Evolutionary conservation across 2,329 filamentous ascomycete genomes (phyloP).

Genomic region (Rachicladosporium sp.): DNA sequence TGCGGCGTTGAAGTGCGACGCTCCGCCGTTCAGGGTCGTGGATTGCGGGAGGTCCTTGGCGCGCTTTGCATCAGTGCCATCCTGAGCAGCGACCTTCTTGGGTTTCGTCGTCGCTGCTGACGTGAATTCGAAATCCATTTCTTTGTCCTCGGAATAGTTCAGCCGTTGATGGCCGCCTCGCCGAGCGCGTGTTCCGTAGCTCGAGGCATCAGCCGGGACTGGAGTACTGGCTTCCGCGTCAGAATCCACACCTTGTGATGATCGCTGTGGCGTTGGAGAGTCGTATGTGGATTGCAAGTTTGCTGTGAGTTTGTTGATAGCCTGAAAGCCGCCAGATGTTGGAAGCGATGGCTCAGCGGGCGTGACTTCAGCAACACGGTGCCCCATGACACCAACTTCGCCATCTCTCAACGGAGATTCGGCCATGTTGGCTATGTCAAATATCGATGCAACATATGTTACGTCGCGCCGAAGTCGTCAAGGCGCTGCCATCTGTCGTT

Average conservation of each 20-base stretch:
- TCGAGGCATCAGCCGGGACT: too few species aligned
- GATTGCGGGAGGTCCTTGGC: conserved; percentile 7
- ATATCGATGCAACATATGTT: too few species aligned
- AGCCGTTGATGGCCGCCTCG: conserved; percentile 65
- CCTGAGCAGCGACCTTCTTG: conserved; percentile 21
- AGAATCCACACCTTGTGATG: background rate
- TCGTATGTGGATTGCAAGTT: too few species aligned
- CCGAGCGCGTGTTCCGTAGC: conserved; percentile 84
- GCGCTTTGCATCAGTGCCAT: conserved; percentile 8
- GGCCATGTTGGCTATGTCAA: too few species aligned
- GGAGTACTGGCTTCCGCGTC: background rate
- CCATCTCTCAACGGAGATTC: too few species aligned
- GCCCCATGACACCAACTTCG: too few species aligned
- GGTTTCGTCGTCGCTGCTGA: conserved; percentile 25
- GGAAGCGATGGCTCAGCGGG: too few species aligned
- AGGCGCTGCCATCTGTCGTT: too few species aligned
- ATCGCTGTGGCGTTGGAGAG: background rate
- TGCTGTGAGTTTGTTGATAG: too few species aligned
- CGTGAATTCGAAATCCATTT: conserved; percentile 70
- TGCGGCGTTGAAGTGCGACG: conserved; percentile 4
- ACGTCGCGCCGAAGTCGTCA: too few species aligned
- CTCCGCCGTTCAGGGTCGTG: conserved; percentile 7
- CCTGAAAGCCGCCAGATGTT: too few species aligned
- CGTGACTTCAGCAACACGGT: too few species aligned
- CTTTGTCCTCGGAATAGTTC: conserved; percentile 93